phyloP scores from a whole-genome alignment of 2,329 filamentous ascomycete genomes.

The Trichophyton benhamiae region DNA sequence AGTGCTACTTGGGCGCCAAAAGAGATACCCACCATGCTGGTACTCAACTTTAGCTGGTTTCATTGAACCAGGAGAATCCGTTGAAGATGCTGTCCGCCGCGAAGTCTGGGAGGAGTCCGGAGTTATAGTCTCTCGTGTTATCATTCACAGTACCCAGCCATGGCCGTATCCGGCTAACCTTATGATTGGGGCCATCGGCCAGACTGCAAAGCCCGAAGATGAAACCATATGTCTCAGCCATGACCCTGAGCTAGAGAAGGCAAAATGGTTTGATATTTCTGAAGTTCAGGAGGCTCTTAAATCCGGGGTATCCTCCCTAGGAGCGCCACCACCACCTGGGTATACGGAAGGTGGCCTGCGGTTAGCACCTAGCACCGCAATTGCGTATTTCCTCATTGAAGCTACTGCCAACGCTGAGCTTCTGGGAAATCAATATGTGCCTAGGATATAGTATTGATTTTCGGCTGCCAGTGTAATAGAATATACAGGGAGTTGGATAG shows the following conservation, averaged over 20 bases:
- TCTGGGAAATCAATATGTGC: constrained; percentile 46
- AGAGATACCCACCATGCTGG: constrained; percentile 72
- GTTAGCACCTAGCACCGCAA: constrained; percentile 74
- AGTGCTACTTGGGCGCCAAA: constrained; percentile 72
- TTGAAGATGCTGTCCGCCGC: constrained; percentile 70
- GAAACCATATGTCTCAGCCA: constrained; percentile 74
- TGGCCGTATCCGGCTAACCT: constrained; percentile 78
- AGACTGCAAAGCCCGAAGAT: constrained; percentile 60
- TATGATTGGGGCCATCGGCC: constrained; percentile 80
- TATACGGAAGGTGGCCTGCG: constrained; percentile 68
- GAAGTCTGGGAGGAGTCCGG: constrained; percentile 83
- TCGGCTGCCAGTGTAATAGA: no score
- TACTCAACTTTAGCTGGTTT: constrained; percentile 84
- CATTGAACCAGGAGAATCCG: constrained; percentile 70
- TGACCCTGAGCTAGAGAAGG: constrained; percentile 82
- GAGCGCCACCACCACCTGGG: constrained; percentile 49
- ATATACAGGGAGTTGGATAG: no score
- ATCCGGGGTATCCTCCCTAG: constrained; percentile 55
- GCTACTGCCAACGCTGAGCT: constrained; percentile 65
- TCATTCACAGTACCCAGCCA: constrained; percentile 72
- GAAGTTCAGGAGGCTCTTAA: constrained; percentile 65
- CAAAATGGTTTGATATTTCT: constrained; percentile 74
- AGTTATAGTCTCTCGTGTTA: constrained; percentile 61
- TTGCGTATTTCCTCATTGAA: constrained; percentile 76
- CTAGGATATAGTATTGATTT: constrained; percentile 23